Evolutionary conservation across 345 rosid genomes (phyloP), one percentile per base, ranked within the genome.

Genomic region (Euphorbia peplus): DNA sequence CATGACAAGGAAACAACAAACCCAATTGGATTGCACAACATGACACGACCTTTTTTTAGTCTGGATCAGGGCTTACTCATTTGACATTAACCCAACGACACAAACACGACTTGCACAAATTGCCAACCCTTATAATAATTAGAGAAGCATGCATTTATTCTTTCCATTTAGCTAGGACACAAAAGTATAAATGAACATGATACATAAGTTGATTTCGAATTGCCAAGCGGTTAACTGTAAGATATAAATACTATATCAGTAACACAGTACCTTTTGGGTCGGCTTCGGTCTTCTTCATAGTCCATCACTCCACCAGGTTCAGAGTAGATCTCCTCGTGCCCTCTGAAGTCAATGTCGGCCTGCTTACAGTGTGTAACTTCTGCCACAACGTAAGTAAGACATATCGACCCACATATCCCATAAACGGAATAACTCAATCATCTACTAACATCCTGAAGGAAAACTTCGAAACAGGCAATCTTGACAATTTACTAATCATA

Each of bases 301-400:
- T 95, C 98, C 99, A 95, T 95, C 84, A 95, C 92, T 90, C 99
- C 97, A 80, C 96, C 86, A 83, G 92, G 74, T 83, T 91, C 99
- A 89, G 92, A 85, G 85, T 80, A 92, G 82, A 83, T 82, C 79
- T 90, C 97, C 85, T 95, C 96, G 59, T 87, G 84, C 82, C 88
- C 95, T 87, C 91, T 84, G 88, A 76, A 84, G 72, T 87, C 97
- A 73, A 78, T 44, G 71, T 90, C 93, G 60, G 85, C 99, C 99
- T 92, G 99, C 90, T 90, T 79, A 93, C 85, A 89, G 93, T 77
- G 78, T 86, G 92, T 82, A 88, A 85, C 98, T 90, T 92, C 98
- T 90, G 96, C 98, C 96, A 95, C 86, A 83, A 88, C 44, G 96
- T 95, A 95, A 95, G 98, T 90, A 92, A 90, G 93, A 77, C 92